Evolutionary conservation across 306 rosid genomes (phyloP), one percentile per base, ranked within the genome.

Genomic region (Erythrophleum fordii): DNA sequence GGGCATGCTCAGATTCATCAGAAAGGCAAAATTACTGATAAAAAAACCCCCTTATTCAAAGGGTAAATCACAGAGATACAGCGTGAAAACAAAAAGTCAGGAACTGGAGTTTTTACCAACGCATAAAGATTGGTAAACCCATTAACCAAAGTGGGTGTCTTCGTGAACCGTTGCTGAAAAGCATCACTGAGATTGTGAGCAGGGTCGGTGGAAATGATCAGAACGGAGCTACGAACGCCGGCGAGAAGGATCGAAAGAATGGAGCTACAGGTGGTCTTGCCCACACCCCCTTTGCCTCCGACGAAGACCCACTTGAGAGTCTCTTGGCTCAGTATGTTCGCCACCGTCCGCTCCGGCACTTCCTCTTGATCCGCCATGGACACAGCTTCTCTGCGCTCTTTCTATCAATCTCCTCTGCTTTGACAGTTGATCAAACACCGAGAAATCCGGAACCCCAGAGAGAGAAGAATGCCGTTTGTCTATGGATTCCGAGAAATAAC

Each of bases 161-260:
- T 91, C 62, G 91, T 87, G 82, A 91, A 89, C 4, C 88, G 81
- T 69, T 91, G 95, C 73, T 89, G 93, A 78, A 91, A 91, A 31
- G 95, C 95, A 65, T 91, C 95, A 87, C 95, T 91, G 42, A 91
- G 95, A 68, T 89, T 91, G 83, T 91, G 93, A 78, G 95, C 95
- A 14, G 93, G 95, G 72, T 89, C 93, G 59, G 93, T 91, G 73
- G 95, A 91, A 81, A 91, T 91, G 59, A 91, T 84, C 81, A 91
- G 83, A 49, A 91, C 95, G 41, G 93, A 91, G 80, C 89, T 76
- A 66, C 93, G 86, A 71, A 89, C 93, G 26, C 76, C 72, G 69
- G 95, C 70, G 61, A 91, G 88, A 69, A 89, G 90, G 77, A 89
- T 89, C 62, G 91, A 87, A 34, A 91, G 76, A 77, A 91, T 89